Base-by-base conservation (phyloP, 768 basidiomycete genomes). In the Phylloporus rhodoxanthus region DNA sequence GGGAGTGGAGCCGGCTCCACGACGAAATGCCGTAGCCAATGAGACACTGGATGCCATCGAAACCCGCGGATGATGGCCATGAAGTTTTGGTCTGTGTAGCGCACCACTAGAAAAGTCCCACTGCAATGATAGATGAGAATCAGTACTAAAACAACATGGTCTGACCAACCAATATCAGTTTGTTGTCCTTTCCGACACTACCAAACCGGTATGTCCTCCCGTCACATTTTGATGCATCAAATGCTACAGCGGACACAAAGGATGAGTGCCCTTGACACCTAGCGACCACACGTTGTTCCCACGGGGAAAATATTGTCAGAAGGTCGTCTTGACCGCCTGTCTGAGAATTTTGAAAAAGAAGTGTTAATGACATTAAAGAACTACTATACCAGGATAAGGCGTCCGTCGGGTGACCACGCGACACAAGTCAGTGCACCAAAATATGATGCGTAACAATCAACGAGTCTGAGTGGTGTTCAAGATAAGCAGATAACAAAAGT, bases 301-400 rank as follows among this genome's bases (percentile, higher is more conserved):
- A 87, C 1, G 93, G 92, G 0, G 94, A 93, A 66, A 91, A 91
- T 52, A 99, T 88, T 4, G 94, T 95, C 47, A 96, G 70, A 9
- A 98, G 76, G 62, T 99, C 96, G 61, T 99, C 96, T 73, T 99
- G 94, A 0, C 96, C 96, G 11, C 94, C 96, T 2, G 91, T 91
- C 89, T 93, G 57, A 17, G 50, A 33, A 43, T 53, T 50, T 39
- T 39, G 10, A 42, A 36, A 37, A 28, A 41, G 29, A 52, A 39
- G 46, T n/a, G 20, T 13, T 20, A 11, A 30, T 41, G 19, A 45
- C 3, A 34, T 10, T 19, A 47, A 52, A 10, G 15, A 44, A 48
- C 32, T 21, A 41, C 39, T 44, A 15, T 64, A 88, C 91, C 52
- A 96, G 68, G 41, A 99, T 85, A 63, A 95, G 97, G 17, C 94